Evolutionary conservation across 1,139 yeast species (phyloP).

Genomic region (Sugiyamaella sp.): DNA sequence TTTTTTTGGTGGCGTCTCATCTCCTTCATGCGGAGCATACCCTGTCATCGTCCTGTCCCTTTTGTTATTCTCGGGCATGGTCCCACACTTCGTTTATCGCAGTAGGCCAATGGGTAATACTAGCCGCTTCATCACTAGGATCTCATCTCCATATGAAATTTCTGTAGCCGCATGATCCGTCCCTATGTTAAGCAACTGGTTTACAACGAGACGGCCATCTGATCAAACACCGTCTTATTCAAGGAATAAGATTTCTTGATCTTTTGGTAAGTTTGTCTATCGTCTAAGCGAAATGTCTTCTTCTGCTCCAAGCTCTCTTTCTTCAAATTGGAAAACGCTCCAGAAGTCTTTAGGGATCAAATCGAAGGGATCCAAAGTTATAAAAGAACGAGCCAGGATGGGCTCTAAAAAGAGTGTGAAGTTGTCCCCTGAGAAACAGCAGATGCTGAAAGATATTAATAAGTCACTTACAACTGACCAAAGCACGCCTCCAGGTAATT

Average conservation of each 20-base stretch:
- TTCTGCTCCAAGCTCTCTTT: slow-evolving; percentile 20
- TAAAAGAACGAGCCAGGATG: neutral
- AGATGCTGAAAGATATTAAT: neutral
- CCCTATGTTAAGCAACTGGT: too few relatives aligned
- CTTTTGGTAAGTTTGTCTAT: too few relatives aligned
- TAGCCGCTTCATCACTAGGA: too few relatives aligned
- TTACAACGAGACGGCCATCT: too few relatives aligned
- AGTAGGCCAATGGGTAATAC: too few relatives aligned
- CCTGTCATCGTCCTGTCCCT: slow-evolving; percentile 9
- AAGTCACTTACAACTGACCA: neutral
- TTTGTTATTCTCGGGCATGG: slow-evolving; percentile 19
- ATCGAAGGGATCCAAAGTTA: neutral
- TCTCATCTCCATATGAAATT: too few relatives aligned
- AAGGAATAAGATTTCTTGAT: too few relatives aligned
- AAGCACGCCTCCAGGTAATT: neutral
- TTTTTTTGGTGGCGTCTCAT: neutral
- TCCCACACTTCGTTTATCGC: neutral
- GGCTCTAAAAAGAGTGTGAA: neutral
- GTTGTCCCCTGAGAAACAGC: neutral
- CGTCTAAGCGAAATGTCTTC: slow-evolving; percentile 9
- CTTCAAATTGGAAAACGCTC: slow-evolving; percentile 33
- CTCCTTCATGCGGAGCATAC: neutral
- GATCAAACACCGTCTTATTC: too few relatives aligned
- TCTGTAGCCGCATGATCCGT: too few relatives aligned
- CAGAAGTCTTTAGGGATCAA: slow-evolving; percentile 23